Base-by-base conservation (phyloP, 2,329 filamentous ascomycete genomes). In the Samsoniella hepiali region DNA sequence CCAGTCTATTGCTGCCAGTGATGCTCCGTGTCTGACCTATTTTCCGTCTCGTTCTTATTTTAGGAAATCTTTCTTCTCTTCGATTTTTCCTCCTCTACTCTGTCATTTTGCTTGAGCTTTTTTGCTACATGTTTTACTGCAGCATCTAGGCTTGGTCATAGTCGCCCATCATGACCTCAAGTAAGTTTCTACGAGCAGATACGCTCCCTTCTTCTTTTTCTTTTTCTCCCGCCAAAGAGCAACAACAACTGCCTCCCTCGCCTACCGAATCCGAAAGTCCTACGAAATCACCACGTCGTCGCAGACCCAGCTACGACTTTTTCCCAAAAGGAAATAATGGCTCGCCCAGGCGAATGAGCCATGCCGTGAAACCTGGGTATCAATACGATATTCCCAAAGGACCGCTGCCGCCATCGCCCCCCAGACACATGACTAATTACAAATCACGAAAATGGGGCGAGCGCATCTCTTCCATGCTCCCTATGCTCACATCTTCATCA, bases 151-250 rank as follows among this genome's bases (percentile, higher is more conserved):
- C 71, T 70, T 67, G 64, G 67, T 72, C 69, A 70, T 71, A 64
- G 59, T 72, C 72, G 71, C 74, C 74, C 74, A 76, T 69, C 68
- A 80, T 80, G 78, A 75, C 77, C 72, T 78, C 78, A 70, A 76
- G 76, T 77, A 81, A 79, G 77, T 79, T 75, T 66, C 72, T 75
- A 69, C 72, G 75, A 71, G 73, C 74, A 60, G 72, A 73, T 64
- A 68, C 74, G 61, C 71, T 78, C 67, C 71, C 74, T 67, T 72
- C 74, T 68, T 53, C 54, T 49, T 31, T 34, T 66, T 75, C 76
- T 67, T 73, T 78, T 69, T 72, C 71, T 66, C 69, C 70, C 63
- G 65, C 74, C 53, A 71, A 69, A 60, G 22, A 22, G 22, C 65
- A 47, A 58, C 65, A 58, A 56, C 65, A 63, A 63, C 62, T 51